Conservation (phyloP, 2,329 filamentous ascomycete genomes). For the Xylaria sp. region DNA sequence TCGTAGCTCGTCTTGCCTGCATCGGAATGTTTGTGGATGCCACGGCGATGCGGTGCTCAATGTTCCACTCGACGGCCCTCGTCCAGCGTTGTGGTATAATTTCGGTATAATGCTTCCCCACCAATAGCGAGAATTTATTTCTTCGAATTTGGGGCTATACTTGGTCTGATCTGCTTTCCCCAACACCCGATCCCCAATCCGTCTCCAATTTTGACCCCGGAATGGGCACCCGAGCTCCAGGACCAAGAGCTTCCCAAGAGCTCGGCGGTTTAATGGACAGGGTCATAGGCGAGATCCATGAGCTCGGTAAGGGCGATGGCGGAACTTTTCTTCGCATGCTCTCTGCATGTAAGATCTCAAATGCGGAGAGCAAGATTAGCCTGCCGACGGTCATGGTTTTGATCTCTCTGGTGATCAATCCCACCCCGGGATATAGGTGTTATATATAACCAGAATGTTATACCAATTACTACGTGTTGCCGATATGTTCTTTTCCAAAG, state of each 20-base stretch:
- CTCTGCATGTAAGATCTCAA: constrained; percentile 10
- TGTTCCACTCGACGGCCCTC: constrained; percentile 18
- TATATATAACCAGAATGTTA: constrained; percentile 34
- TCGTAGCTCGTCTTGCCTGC: constrained; percentile 22
- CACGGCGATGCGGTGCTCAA: constrained; percentile 20
- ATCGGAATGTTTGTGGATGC: constrained; percentile 15
- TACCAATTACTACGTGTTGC: constrained; percentile 8
- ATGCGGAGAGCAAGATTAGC: constrained; percentile 23
- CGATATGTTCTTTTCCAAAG: background rate
- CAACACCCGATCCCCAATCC: constrained; percentile 35
- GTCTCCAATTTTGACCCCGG: constrained; percentile 33
- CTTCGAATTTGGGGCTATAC: background rate
- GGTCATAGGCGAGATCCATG: constrained; percentile 13
- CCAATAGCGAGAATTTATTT: constrained; percentile 45
- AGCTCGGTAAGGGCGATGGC: constrained; percentile 19
- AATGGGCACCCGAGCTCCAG: constrained; percentile 13
- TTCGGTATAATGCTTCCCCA: constrained; percentile 46
- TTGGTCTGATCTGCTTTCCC: constrained; percentile 8
- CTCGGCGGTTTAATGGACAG: constrained; percentile 19
- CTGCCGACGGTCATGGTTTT: constrained; percentile 16
- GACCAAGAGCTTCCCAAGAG: constrained; percentile 21
- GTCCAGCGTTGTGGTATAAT: constrained; percentile 16
- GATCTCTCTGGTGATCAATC: constrained; percentile 6
- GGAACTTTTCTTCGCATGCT: background rate
- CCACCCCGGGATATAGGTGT: background rate